phyloP scores from a whole-genome alignment of 345 rosid genomes.

The Eucalyptus melliodora region DNA sequence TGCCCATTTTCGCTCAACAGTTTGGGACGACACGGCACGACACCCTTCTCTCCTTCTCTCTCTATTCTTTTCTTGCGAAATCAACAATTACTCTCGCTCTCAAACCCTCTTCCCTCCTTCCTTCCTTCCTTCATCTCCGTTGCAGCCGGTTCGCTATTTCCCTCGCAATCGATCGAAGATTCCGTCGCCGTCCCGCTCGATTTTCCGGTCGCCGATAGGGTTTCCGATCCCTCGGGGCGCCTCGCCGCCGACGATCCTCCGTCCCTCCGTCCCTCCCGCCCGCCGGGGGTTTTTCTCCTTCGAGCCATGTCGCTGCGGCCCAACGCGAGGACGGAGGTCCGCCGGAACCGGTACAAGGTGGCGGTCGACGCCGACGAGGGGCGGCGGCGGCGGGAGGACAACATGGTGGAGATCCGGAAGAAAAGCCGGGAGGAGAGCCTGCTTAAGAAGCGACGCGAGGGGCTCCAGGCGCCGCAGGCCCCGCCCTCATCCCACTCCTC shows the following conservation, averaged over 20 bases:
- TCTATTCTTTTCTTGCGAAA: not conserved
- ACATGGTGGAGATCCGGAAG: slow-evolving; percentile 95
- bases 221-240: not conserved
- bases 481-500: slow-evolving; percentile 27
- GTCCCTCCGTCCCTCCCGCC: not conserved
- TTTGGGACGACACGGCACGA: not conserved
- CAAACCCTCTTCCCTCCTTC: not conserved
- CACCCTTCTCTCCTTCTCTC: not conserved
- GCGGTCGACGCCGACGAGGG: slow-evolving; percentile 87
- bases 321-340: slow-evolving; percentile 59
- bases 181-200: not conserved
- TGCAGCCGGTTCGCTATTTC: not conserved
- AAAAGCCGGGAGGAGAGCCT: slow-evolving; percentile 76
- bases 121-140: not conserved
- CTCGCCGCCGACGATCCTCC: not conserved
- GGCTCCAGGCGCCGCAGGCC: slow-evolving; percentile 40
- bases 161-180: not conserved
- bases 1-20: not conserved
- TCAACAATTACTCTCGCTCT: not conserved
- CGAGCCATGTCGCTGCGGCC: slow-evolving; percentile 63
- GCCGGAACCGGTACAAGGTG: slow-evolving; percentile 69
- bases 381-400: slow-evolving; percentile 77
- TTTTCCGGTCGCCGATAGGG: not conserved
- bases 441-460: slow-evolving; percentile 83
- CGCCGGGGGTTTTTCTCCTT: not conserved